These are phyloP conservation scores for Chalaropsis thielavioides DNA, from an alignment of 2,329 filamentous ascomycete species.

Conservation along the genomic window DNA sequence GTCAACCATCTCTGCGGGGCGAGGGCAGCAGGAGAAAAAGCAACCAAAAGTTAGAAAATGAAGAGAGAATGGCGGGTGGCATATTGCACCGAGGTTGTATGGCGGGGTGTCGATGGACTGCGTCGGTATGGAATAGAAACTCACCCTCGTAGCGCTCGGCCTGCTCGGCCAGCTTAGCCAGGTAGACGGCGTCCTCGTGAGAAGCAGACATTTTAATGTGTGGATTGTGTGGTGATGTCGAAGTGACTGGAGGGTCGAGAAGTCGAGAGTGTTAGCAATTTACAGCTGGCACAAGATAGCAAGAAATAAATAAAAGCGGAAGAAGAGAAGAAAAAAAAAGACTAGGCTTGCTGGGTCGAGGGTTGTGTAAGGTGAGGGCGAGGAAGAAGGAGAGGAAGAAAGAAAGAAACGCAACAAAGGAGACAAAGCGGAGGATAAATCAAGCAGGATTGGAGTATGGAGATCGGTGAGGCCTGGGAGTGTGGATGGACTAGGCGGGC, in stretches of 20 bases:
- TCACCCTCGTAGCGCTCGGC: slow-evolving; percentile 99
- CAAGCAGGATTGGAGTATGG: slow-evolving; percentile 6
- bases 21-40: neutral
- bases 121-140: slow-evolving; percentile 3
- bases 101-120: neutral
- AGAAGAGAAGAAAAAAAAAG: slow-evolving; percentile 6
- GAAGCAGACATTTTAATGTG: slow-evolving; percentile 47
- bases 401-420: slow-evolving; percentile 1
- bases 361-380: neutral
- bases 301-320: slow-evolving; percentile 4
- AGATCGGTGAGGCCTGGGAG: slow-evolving; percentile 10
- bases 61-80: slow-evolving; percentile 4
- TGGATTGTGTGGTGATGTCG: slow-evolving; percentile 28
- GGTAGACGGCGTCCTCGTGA: slow-evolving; percentile 95
- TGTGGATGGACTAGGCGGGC: slow-evolving; percentile 3
- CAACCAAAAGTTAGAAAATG: slow-evolving; percentile 10
- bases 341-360: neutral
- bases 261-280: slow-evolving; percentile 4
- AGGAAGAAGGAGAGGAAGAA: slow-evolving; percentile 1
- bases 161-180: slow-evolving; percentile 99
- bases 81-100: slow-evolving; percentile 17
- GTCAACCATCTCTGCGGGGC: slow-evolving; percentile 80
- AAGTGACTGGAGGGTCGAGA: slow-evolving; percentile 12
- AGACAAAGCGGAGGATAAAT: slow-evolving; percentile 7
- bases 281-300: neutral